Conservation (phyloP, 495 filamentous ascomycete genomes). For the Neurospora pannonica region DNA sequence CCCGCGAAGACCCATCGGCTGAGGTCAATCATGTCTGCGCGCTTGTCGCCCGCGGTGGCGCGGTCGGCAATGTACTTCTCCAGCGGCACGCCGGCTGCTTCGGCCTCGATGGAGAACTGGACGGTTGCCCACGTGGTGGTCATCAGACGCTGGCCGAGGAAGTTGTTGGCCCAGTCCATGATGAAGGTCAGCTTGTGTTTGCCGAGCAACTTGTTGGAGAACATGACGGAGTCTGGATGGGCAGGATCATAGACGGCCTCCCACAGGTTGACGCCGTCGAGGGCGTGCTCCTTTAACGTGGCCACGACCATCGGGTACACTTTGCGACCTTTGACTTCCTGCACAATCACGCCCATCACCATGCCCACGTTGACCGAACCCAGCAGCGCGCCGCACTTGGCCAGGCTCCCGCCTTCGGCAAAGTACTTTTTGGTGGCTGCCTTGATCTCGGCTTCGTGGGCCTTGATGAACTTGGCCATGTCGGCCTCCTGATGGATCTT, state of each 20-base stretch:
- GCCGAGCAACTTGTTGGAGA: neutral
- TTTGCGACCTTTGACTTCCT: neutral
- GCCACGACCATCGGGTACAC: neutral
- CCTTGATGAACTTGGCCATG: too few relatives aligned
- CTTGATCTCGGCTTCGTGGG: too few relatives aligned
- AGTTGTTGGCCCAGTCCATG: neutral
- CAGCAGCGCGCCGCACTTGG: neutral
- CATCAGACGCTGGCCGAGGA: neutral
- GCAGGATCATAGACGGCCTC: neutral
- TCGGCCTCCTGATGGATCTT: too few relatives aligned
- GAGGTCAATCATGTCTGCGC: too few relatives aligned
- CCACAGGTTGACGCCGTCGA: neutral
- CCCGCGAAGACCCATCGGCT: too few relatives aligned
- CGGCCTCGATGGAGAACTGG: neutral
- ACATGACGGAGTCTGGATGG: neutral
- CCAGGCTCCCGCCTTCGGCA: neutral
- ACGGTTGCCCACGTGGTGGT: neutral
- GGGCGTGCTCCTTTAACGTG: neutral
- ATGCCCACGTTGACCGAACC: neutral
- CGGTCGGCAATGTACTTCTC: neutral
- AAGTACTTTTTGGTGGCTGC: too few relatives aligned
- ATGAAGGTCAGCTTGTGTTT: neutral
- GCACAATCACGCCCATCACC: neutral
- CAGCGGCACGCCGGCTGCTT: neutral
- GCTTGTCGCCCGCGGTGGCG: too few relatives aligned